These are phyloP conservation scores for Globisporangium radiosum DNA, from an alignment of 352 stramenopile genomes.

Conservation along the genomic window DNA sequence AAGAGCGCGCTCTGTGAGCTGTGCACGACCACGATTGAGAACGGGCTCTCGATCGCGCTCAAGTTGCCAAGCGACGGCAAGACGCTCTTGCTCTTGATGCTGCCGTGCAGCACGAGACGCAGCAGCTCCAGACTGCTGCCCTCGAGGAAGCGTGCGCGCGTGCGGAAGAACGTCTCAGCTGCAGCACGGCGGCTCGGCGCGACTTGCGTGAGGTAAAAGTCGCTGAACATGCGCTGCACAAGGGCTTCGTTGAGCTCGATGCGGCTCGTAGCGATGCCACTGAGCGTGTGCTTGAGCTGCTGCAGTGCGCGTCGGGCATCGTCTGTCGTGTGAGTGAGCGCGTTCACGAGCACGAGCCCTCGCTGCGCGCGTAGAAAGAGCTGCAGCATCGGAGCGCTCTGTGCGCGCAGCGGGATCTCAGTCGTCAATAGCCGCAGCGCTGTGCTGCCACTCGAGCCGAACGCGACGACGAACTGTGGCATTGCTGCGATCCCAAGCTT, in stretches of 20 bases:
- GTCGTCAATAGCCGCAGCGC: constrained; percentile 43
- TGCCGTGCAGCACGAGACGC: constrained; percentile 30
- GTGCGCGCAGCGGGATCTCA: constrained; percentile 29
- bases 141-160: constrained; percentile 42
- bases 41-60: constrained; percentile 18
- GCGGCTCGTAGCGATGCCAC: constrained; percentile 5
- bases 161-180: constrained; percentile 46
- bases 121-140: constrained; percentile 22
- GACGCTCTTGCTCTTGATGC: constrained; percentile 36
- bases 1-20: constrained; percentile 49
- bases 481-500: constrained; percentile 55
- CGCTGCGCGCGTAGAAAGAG: constrained; percentile 39
- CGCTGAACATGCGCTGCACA: constrained; percentile 38
- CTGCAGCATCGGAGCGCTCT: constrained; percentile 13
- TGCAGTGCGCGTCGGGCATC: constrained; percentile 13
- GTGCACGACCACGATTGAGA: constrained; percentile 51
- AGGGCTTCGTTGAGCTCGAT: constrained; percentile 50
- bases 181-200: constrained; percentile 29
- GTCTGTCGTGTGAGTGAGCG: constrained; percentile 19
- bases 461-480: constrained; percentile 57
- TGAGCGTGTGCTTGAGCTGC: constrained; percentile 11
- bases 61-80: constrained; percentile 24
- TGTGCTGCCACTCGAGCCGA: constrained; percentile 46
- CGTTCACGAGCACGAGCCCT: constrained; percentile 54
- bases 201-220: constrained; percentile 56